A percentile compares a stretch with the other conserved stretches of the same genome.
Evolutionary conservation across 768 basidiomycete species (phyloP).

Genomic region (Termitomyces sp.): DNA sequence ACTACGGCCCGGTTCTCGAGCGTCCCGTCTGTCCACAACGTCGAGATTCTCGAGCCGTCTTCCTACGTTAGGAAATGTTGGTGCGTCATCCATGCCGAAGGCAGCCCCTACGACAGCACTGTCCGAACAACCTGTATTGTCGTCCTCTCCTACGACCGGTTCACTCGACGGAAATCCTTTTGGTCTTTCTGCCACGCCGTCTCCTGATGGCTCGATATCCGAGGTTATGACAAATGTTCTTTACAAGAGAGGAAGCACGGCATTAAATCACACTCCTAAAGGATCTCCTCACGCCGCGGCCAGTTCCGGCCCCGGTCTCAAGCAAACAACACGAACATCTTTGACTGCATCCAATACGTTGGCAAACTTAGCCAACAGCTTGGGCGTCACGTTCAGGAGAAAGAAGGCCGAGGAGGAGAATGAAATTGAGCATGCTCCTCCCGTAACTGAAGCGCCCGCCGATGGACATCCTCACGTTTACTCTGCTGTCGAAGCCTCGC

Average conservation of each 20-base stretch:
- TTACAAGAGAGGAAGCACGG: slow-evolving; percentile 46
- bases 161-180: slow-evolving; percentile 36
- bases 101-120: slow-evolving; percentile 65
- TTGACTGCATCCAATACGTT: slow-evolving; percentile 45
- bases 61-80: slow-evolving; percentile 49
- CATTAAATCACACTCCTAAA: slow-evolving; percentile 53
- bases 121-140: slow-evolving; percentile 44
- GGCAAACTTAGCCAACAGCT: slow-evolving; percentile 56
- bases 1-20: slow-evolving; percentile 65
- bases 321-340: slow-evolving; percentile 21
- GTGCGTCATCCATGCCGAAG: slow-evolving; percentile 42
- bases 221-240: slow-evolving; percentile 49
- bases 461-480: neutral
- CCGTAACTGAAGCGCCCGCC: neutral
- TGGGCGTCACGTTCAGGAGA: slow-evolving; percentile 55
- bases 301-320: slow-evolving; percentile 22
- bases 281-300: slow-evolving; percentile 39
- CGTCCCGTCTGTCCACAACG: slow-evolving; percentile 62
- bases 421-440: slow-evolving; percentile 1
- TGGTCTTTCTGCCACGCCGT: slow-evolving; percentile 39
- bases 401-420: slow-evolving; percentile 26
- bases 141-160: slow-evolving; percentile 36
- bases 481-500: slow-evolving; percentile 7
- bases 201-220: slow-evolving; percentile 55
- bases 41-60: slow-evolving; percentile 66